Base-by-base conservation (phyloP, 305 asterid species). In the Solanum aculeatissimum region DNA sequence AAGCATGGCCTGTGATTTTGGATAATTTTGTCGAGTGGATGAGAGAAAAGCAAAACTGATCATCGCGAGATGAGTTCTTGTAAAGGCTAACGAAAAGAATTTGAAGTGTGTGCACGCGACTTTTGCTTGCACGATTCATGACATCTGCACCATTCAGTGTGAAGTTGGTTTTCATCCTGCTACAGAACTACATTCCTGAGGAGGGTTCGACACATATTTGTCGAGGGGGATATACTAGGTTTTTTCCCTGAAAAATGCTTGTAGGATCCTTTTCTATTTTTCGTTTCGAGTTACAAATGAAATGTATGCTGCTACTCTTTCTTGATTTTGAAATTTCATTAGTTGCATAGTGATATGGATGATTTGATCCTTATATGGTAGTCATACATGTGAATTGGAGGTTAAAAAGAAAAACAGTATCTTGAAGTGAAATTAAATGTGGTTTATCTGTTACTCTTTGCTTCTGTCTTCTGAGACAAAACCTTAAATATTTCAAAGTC, bases 1-100 rank as follows among this genome's bases (percentile, higher is more conserved):
- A 86, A 32, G 99, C 98, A n/a, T 96, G 99, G 98, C 98, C 99
- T 1, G 89, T 90, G 90, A 89, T 96, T 89, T 89, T 96, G 85
- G 98, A 96, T 88, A 90, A 90, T 86, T 95, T 96, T 81, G 97
- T 94, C 7, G 98, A 93, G 4, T 96, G 99, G 99, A 38, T 93
- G 89, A 88, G 89, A 89, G 86, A 89, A 47, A 93, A 85, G 65
- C 79, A 86, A 38, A 89, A 90, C 85, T 86, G 87, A 90, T 27
- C 66, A 53, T 38, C 9, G 63, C 57, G 58, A 51, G 65, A 38
- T 27, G 68, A 83, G 68, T 83, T 54, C 68, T 49, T 83, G 21
- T 53, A 23, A 83, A 29, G 49, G 85, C 85, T 51, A 65, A 82
- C 47, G 12, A 27, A 35, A 63, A 78, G 66, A 51, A 12, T 53